Evolutionary conservation across 257 asterid genomes (phyloP), one percentile per base, ranked within the genome.

Genomic region (Solanum medicagineum): DNA sequence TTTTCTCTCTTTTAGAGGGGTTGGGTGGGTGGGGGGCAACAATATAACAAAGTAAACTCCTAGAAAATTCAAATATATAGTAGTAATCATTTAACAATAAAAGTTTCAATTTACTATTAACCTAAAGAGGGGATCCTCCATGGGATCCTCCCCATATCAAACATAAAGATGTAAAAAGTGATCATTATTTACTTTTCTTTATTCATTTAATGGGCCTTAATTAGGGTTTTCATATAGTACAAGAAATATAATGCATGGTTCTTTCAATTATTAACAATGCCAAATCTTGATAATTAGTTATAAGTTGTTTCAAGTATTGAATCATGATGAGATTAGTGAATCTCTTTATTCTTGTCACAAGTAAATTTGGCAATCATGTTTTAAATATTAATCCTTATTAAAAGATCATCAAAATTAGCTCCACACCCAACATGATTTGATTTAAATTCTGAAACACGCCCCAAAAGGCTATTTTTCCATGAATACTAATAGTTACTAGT

Each of bases 11-110:
- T 26, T 26, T 65, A 5, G 44, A 29, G 17, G 73, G 73, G 16
- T 19, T 69, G 77, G 17, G 5, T 29, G 79, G 16, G 42, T 26
- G 16, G 36, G 20, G 32, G 51, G 24, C n/a, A 66, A 22, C 9
- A 15, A 29, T 83, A 42, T 83, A 36, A 51, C 79, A 83, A 15
- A 74, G 22, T 74, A 81, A 77, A 86, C 83, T 85, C 86, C 85
- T 81, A 81, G 80, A 89, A 87, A 84, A 16, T 74, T 71, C 81
- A 56, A 84, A 81, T 16, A 17, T 56, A 51, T 68, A 80, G 73
- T 19, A 44, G 90, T 87, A 93, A 94, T 94, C 95, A 95, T 95
- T 90, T 84, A 88, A 80, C 92, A 89, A 90, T 87, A 87, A 89
- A 93, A 91, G 91, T 87, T 91, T 85, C 83, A 86, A 89, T 91